phyloP scores from a whole-genome alignment of 2,329 filamentous ascomycete species.

The Bipolaris gigantea region DNA sequence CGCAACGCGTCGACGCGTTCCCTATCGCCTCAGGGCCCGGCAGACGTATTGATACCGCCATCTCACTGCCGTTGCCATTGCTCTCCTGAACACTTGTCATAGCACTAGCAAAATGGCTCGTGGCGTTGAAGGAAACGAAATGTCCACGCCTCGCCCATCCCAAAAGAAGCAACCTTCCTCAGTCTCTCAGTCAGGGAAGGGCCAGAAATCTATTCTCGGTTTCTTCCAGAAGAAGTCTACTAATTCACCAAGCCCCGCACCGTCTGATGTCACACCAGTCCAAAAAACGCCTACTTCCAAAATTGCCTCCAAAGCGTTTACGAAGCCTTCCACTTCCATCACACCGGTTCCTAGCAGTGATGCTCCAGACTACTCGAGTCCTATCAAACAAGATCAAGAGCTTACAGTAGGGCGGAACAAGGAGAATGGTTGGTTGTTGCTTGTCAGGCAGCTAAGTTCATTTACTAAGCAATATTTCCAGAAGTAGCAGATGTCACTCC shows the following conservation, averaged over 20 bases:
- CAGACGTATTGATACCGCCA: not conserved
- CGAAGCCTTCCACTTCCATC: slow-evolving; percentile 46
- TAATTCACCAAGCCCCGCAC: slow-evolving; percentile 49
- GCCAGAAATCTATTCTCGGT: slow-evolving; percentile 72
- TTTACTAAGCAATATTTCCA: slow-evolving; percentile 49
- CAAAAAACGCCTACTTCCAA: slow-evolving; percentile 32
- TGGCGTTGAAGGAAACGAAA: slow-evolving; percentile 52
- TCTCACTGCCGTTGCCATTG: not conserved
- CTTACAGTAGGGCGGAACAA: slow-evolving; percentile 54
- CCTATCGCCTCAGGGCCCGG: slow-evolving; percentile 1
- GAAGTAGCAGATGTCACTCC: slow-evolving; percentile 51
- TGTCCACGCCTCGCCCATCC: slow-evolving; percentile 49
- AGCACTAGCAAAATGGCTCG: slow-evolving; percentile 43
- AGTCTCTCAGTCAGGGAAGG: slow-evolving; percentile 56
- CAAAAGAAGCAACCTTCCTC: slow-evolving; percentile 52
- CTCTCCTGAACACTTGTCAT: not conserved
- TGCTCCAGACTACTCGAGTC: slow-evolving; percentile 66
- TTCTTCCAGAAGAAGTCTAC: slow-evolving; percentile 71
- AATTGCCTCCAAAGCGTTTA: slow-evolving; percentile 39
- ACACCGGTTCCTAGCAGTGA: slow-evolving; percentile 85
- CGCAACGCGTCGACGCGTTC: slow-evolving; percentile 14
- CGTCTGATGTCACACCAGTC: slow-evolving; percentile 30
- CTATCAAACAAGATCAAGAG: slow-evolving; percentile 64
- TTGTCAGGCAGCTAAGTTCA: slow-evolving; percentile 43
- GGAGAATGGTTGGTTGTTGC: slow-evolving; percentile 54